Percentiles rank a stretch among this genome's conserved stretches.
Conservation (phyloP, 2,329 filamentous ascomycete species). For the Atkinsonella texensis region DNA sequence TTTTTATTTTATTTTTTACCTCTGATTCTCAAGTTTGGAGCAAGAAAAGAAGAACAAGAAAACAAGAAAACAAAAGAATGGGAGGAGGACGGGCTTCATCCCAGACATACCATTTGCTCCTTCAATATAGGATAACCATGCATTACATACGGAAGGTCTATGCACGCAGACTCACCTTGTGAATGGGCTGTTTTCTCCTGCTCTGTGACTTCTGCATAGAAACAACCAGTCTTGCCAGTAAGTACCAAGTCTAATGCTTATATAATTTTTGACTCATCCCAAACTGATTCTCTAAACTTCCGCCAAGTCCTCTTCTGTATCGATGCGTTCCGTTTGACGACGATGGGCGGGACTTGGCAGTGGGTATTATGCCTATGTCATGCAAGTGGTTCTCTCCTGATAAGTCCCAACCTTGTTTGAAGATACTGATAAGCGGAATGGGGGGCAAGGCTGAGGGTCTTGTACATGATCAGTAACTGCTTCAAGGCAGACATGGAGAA, state of each 20-base stretch:
- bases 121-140: slow-evolving; percentile 7
- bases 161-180: not conserved
- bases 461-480: not conserved
- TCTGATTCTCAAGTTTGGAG: not conserved
- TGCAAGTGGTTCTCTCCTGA: too few relatives aligned
- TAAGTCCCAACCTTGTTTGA: too few relatives aligned
- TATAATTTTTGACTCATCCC: slow-evolving; percentile 7
- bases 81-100: not conserved
- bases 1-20: too few relatives aligned
- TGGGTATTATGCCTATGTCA: too few relatives aligned
- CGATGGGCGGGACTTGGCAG: too few relatives aligned
- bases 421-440: too few relatives aligned
- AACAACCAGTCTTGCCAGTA: slow-evolving; percentile 6
- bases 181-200: slow-evolving; percentile 5
- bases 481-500: not conserved
- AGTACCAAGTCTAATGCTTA: slow-evolving; percentile 5
- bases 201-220: slow-evolving; percentile 4
- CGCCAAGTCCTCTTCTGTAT: too few relatives aligned
- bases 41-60: not conserved
- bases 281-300: too few relatives aligned
- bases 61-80: not conserved
- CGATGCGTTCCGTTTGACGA: too few relatives aligned
- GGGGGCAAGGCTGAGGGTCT: too few relatives aligned
- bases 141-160: slow-evolving; percentile 8
- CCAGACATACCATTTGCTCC: slow-evolving; percentile 5